Base-by-base conservation (phyloP, 768 basidiomycete species). In the Ramaria rubella region DNA sequence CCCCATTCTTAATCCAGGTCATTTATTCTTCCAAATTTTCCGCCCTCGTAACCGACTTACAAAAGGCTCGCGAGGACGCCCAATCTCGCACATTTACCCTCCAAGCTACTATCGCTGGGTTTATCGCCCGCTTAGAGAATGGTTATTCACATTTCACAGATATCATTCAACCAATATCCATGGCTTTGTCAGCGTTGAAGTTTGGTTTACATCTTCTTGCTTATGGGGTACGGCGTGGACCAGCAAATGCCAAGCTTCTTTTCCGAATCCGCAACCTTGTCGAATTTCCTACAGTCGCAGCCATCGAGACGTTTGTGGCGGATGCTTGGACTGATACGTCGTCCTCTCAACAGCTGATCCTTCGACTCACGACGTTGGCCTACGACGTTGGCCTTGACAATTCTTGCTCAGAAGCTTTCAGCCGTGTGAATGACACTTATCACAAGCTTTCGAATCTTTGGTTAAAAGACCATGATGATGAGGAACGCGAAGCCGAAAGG, bases 401-500 rank as follows among this genome's bases (percentile, higher is more conserved):
- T 27, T 69, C 68, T 19, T 45, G 69, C 1, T 61, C 62, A 33
- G 42, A 66, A 5, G 63, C 66, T 29, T 59, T 81, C 12, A 55
- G 61, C 12, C 33, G 68, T 5, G 57, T 93, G 29, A 76, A 79
- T 52, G 69, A 63, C 5, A 68, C 76, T 11, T 93, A 89, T 62
- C 85, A 87, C 52, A 86, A 86, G 64, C 75, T 82, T 2, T 76
- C 83, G 44, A 77, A 82, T n/a, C 77, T 95, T 21, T 97, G 95
- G 95, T 75, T 82, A 42, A 82, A 86, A 42, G 89, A 96, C 61
- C 81, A 82, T 24, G 81, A 83, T 29, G 84, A 81, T 61, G 82
- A 84, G 58, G 78, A 80, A 34, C 78, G 87, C 59, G 75, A 70
- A n/a, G 79, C 81, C 30, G 77, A 79, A 24, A 81, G 81, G 12